A percentile compares a stretch with the other conserved stretches of the same genome.
Conservation (phyloP, 768 basidiomycete species). For the Porpolomopsis calyptriformis region DNA sequence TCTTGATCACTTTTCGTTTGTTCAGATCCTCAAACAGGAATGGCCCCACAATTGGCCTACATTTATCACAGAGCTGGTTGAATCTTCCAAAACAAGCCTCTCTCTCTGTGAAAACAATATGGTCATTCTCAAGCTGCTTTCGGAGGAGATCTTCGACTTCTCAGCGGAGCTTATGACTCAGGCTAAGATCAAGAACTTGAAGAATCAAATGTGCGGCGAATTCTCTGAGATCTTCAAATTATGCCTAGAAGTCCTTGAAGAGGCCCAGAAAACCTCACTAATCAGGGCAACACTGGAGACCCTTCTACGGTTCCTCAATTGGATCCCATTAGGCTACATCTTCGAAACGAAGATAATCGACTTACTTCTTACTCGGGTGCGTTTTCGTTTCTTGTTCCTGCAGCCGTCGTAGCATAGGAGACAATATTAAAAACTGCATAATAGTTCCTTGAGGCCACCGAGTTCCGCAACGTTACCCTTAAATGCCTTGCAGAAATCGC, state of each 20-base stretch:
- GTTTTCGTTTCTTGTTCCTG: constrained; percentile 21
- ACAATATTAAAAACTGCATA: no score
- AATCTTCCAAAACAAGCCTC: constrained; percentile 93
- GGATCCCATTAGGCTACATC: constrained; percentile 98
- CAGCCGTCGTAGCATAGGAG: constrained; percentile 8
- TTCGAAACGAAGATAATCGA: constrained; percentile 98
- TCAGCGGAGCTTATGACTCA: constrained; percentile 99
- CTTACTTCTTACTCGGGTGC: constrained; percentile 78
- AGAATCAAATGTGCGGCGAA: constrained; percentile 96
- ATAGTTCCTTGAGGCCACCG: constrained; percentile 92
- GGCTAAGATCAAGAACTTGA: constrained; percentile 92
- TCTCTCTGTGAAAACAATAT: constrained; percentile 99
- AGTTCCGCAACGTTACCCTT: constrained; percentile 94
- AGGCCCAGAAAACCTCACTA: constrained; percentile 90
- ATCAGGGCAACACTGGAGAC: constrained; percentile 95
- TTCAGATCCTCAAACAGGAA: constrained; percentile 96
- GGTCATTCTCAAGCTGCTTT: constrained; percentile 94
- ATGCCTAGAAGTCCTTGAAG: constrained; percentile 92
- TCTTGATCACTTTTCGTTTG: constrained; percentile 6
- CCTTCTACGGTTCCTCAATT: constrained; percentile 89
- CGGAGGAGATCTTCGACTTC: constrained; percentile 98
- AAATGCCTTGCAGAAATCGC: constrained; percentile 97
- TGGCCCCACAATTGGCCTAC: constrained; percentile 99
- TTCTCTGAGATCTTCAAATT: constrained; percentile 97
- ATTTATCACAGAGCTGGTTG: constrained; percentile 94